phyloP scores from a whole-genome alignment of 1,284 basidiomycete species.

The Stygiomarasmius scandens region DNA sequence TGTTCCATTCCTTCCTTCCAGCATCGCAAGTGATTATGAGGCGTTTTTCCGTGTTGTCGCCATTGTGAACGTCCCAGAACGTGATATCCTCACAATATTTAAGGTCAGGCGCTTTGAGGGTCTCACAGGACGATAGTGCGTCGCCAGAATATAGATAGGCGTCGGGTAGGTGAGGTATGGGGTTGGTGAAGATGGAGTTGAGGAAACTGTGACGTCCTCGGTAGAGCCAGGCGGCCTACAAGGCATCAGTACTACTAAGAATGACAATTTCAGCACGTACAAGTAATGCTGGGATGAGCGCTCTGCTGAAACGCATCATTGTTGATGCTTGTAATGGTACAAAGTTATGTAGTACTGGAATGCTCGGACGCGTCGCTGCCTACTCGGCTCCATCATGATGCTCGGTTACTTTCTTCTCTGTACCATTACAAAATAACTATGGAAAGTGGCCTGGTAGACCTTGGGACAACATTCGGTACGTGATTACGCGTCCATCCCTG shows the following conservation, averaged over 20 bases:
- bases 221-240: slow-evolving; percentile 44
- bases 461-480: slow-evolving; percentile 8
- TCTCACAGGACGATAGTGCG: slow-evolving; percentile 44
- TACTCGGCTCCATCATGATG: background rate
- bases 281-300: slow-evolving; percentile 2
- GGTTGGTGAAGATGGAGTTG: slow-evolving; percentile 42
- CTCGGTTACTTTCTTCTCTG: background rate
- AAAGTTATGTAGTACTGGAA: too few species aligned
- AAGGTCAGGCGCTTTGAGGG: slow-evolving; percentile 42
- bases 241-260: background rate
- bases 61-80: slow-evolving; percentile 58
- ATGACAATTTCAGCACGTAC: slow-evolving; percentile 2
- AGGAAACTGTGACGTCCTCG: slow-evolving; percentile 42
- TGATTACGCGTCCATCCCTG: background rate
- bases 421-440: too few species aligned
- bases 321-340: background rate
- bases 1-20: slow-evolving; percentile 60
- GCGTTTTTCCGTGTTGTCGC: slow-evolving; percentile 38
- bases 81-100: slow-evolving; percentile 65
- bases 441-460: too few species aligned
- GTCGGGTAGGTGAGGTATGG: slow-evolving; percentile 40
- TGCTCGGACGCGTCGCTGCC: too few species aligned
- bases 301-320: slow-evolving; percentile 9
- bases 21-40: slow-evolving; percentile 59
- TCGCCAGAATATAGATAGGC: slow-evolving; percentile 53